Evolutionary conservation across 2,329 filamentous ascomycete species (phyloP), one percentile per base, ranked within the genome.

Genomic region (Diaporthe amygdali): DNA sequence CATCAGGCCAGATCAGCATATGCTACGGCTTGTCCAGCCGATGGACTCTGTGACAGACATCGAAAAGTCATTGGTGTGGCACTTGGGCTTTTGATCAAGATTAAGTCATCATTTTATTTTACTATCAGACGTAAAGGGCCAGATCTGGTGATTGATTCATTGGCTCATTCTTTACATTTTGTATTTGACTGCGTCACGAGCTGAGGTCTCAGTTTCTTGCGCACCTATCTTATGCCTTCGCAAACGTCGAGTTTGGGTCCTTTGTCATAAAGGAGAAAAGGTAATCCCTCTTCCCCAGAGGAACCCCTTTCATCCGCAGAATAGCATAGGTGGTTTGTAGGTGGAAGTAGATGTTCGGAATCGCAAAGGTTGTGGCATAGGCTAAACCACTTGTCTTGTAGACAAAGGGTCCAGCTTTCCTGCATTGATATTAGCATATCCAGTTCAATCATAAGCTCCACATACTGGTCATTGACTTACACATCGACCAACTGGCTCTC

Each of bases 281-380:
- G 74, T 83, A 91, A 75, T 91, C 88, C 41, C 75, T 56, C 79
- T 91, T 91, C 2, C 88, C 88, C 17, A 92, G n/a, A 0, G 84
- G 84, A 32, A 91, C 87, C 0, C 89, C 89, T 77, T 87, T 83
- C 56, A 82, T 82, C 52, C 90, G 81, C 75, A 92, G 76, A 66
- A 92, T 86, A 2, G 79, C 82, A 78, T 92, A 92, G 12, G 88
- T 85, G 17, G 84, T 88, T 14, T 82, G 83, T 14, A 87, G 71
- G 74, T 92, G 90, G 74, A 92, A 92, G 78, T 84, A 91, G 74
- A 91, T 85, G 75, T 91, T 91, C 3, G 89, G 88, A 30, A 90
- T 76, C 2, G 79, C 82, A 76, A 83, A 86, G 5, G 78, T 76
- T 39, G 78, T 76, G 14, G 88, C 74, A 74, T 88, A 90, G 1